Base-by-base conservation (phyloP, 1,284 basidiomycete genomes). In the Gomphus bonarii region DNA sequence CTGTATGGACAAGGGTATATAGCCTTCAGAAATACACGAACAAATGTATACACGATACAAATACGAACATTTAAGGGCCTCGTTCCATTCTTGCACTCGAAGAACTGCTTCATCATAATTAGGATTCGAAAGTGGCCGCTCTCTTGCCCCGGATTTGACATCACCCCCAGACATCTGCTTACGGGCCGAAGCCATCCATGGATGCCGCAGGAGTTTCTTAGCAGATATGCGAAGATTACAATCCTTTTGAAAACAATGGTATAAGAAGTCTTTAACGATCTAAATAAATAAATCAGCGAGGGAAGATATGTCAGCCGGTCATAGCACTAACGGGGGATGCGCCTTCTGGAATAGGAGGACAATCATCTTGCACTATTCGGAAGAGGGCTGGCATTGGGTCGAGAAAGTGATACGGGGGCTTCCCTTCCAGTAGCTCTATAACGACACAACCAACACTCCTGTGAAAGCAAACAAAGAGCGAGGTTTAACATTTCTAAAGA, bases 321-420 rank as follows among this genome's bases (percentile, higher is more conserved):
- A 36, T 14, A 57, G 36, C 8, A 46, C 50, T 42, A 50, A 58
- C 56, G 22, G 56, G 56, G 11, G 91, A 95, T 1, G 91, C 91
- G 44, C 93, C 91, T 61, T 97, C 94, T 0, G 95, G 95, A 63
- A 99, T 88, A 7, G 92, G 92, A 44, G 95, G 95, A 65, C 85
- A 90, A 68, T 98, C 95, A 66, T 99, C 95, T 69, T 97, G 94
- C 1, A 99, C 95, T 62, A 99, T 98, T 53, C 94, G 85, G 72
- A 97, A 99, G 25, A 99, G 80, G 0, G 95, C 95, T 50, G 95
- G 95, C 94, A 99, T 97, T 3, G 95, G 95, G 60, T 95, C 92
- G 31, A 98, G 80, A 64, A 88, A 90, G 69, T 95, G 90, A 70
- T 97, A 97, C 0, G 95, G 95, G 12, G 95, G 95, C 63, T 91